phyloP scores from a whole-genome alignment of 176 grass and related monocot genomes.

The Ensete ventricosum region DNA sequence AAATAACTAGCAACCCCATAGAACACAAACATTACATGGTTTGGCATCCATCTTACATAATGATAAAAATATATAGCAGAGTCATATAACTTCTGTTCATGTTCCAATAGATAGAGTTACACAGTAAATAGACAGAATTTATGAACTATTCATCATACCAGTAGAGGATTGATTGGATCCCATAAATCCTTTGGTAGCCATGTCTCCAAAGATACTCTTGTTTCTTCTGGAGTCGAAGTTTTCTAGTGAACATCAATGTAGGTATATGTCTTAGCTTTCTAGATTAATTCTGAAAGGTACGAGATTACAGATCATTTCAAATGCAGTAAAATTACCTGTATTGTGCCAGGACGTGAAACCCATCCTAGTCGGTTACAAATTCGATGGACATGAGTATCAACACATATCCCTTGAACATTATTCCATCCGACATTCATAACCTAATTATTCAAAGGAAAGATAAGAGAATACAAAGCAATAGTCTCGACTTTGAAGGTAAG shows the following conservation, averaged over 20 bases:
- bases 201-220: conserved; percentile 77
- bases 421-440: conserved; percentile 97
- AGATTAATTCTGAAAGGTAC: background rate
- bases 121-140: background rate
- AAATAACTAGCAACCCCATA: no score
- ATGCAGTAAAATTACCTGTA: conserved; percentile 40
- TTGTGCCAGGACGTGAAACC: conserved; percentile 68
- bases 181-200: conserved; percentile 97
- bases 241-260: conserved; percentile 32
- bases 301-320: background rate
- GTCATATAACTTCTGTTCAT: no score
- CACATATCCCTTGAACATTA: conserved; percentile 93
- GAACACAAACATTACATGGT: no score
- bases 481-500: background rate
- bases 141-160: conserved; percentile 41
- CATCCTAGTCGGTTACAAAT: conserved; percentile 93
- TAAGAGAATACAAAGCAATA: background rate
- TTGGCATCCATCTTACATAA: no score
- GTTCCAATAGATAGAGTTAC: no score
- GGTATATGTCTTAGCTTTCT: background rate
- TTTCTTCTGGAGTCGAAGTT: conserved; percentile 80
- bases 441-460: conserved; percentile 29
- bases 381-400: conserved; percentile 97
- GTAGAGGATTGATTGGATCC: conserved; percentile 75
- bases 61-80: no score